Percentiles rank a stretch among this genome's conserved stretches.
phyloP scores from a whole-genome alignment of 2,329 filamentous ascomycete species.

The Massarina eburnea region DNA sequence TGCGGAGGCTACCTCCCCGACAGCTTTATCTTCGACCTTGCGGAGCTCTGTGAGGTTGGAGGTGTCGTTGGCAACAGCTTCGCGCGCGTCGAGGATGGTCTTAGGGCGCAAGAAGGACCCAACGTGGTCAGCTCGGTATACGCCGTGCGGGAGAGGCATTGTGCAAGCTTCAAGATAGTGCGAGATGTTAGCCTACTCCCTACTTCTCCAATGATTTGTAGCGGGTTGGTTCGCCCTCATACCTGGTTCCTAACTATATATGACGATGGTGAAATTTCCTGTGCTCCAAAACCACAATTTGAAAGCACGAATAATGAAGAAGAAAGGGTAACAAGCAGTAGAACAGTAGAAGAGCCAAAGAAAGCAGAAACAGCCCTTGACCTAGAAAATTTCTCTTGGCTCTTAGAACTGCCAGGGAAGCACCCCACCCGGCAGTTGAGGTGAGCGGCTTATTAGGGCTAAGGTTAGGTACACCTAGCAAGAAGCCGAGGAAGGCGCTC shows the following conservation, averaged over 20 bases:
- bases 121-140: constrained; percentile 56
- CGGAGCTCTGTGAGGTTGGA: constrained; percentile 50
- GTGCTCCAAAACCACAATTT: not conserved
- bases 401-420: constrained; percentile 3
- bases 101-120: constrained; percentile 58
- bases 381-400: constrained; percentile 14
- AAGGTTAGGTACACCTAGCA: no score
- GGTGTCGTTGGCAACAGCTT: constrained; percentile 49
- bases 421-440: constrained; percentile 44
- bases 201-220: not conserved
- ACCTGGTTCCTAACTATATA: not conserved
- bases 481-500: not conserved
- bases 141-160: constrained; percentile 44
- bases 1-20: constrained; percentile 52
- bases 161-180: constrained; percentile 3
- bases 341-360: no score
- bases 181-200: constrained; percentile 2
- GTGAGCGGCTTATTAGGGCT: constrained; percentile 10
- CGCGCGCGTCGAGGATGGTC: constrained; percentile 52
- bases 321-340: no score
- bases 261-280: not conserved
- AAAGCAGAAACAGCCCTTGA: not conserved
- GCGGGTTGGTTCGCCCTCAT: not conserved
- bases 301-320: no score
- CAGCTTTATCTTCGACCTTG: constrained; percentile 54